A percentile compares a stretch with the other conserved stretches of the same genome.
phyloP scores from a whole-genome alignment of 2,329 filamentous ascomycete genomes.

The Diplocarpon mali region DNA sequence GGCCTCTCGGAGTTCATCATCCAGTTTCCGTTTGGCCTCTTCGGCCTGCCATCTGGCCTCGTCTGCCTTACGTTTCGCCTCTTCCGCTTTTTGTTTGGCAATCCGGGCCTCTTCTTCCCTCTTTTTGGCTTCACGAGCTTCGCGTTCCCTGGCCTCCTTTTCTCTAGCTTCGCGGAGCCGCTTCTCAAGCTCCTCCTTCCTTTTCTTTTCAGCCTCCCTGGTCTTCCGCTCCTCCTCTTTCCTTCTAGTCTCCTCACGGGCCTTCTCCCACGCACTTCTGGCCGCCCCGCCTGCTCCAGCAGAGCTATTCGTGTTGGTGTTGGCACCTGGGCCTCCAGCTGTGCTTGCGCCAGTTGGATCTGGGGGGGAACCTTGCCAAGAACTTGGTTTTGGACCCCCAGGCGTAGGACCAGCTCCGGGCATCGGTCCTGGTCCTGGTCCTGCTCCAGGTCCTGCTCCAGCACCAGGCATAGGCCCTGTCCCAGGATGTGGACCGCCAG shows the following conservation, averaged over 20 bases:
- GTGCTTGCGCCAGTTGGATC: conserved; percentile 9
- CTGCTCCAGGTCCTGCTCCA: conserved; percentile 7
- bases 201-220: conserved; percentile 49
- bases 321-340: conserved; percentile 14
- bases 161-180: conserved; percentile 44
- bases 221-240: conserved; percentile 58
- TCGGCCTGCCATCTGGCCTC: conserved; percentile 5
- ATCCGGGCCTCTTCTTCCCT: conserved; percentile 4
- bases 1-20: conserved; percentile 26
- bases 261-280: conserved; percentile 54
- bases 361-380: conserved; percentile 21
- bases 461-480: conserved; percentile 16
- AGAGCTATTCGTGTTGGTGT: conserved; percentile 12
- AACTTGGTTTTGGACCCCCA: conserved; percentile 15
- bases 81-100: conserved; percentile 7
- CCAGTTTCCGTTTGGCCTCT: conserved; percentile 19
- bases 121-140: conserved; percentile 8
- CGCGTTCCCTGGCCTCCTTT: conserved; percentile 36
- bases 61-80: conserved; percentile 1
- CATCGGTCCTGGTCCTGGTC: conserved; percentile 7
- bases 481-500: conserved; percentile 20
- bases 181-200: conserved; percentile 43
- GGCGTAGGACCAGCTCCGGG: conserved; percentile 9
- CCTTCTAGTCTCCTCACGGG: conserved; percentile 51
- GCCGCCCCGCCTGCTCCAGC: conserved; percentile 19